Evolutionary conservation across 2,329 filamentous ascomycete species (phyloP), one percentile per base, ranked within the genome.

Genomic region (Proliferodiscus dingleyae): DNA sequence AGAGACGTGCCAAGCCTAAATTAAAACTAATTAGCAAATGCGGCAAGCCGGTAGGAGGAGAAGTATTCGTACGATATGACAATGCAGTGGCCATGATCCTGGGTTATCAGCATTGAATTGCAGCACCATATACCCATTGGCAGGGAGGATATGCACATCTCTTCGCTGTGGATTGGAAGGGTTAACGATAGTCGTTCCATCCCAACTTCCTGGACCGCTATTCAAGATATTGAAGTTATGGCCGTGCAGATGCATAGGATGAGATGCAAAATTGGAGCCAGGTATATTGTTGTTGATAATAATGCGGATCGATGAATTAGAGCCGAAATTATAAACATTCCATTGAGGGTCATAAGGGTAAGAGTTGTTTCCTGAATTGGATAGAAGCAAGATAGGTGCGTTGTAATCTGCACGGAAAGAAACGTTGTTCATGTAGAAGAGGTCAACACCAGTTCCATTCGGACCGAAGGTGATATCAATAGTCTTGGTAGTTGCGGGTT

Each of bases 171-270:
- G 74, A 60, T 78, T 78, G 4, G 53, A 53, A 2, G 69, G 59
- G 47, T 72, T 72, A 58, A 58, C 57, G 36, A 71, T 58, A 3
- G 48, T 59, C n/a, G 18, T 21, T 13, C 51, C 51, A 23, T 54
- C 53, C 52, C 53, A 57, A 1, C 41, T 37, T 47, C 34, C 66
- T 43, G 58, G 66, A 54, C 74, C 65, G 62, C 74, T 72, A 23
- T 76, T 68, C 2, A 88, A 70, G 30, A 88, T 66, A 58, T 78
- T 82, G 68, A 87, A 82, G 66, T 87, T 83, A 63, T 83, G 78
- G n/a, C 81, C 81, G 66, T 87, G 83, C 2, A 85, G 63, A 63
- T 87, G 82, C 62, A 87, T 81, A 0, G 83, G 80, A 55, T 87
- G 76, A 2, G 73, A 73, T 15, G 11, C 39, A 5, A 55, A 30